Base-by-base conservation (phyloP, 73 alveolate genomes). In the Blepharisma japonicum region DNA sequence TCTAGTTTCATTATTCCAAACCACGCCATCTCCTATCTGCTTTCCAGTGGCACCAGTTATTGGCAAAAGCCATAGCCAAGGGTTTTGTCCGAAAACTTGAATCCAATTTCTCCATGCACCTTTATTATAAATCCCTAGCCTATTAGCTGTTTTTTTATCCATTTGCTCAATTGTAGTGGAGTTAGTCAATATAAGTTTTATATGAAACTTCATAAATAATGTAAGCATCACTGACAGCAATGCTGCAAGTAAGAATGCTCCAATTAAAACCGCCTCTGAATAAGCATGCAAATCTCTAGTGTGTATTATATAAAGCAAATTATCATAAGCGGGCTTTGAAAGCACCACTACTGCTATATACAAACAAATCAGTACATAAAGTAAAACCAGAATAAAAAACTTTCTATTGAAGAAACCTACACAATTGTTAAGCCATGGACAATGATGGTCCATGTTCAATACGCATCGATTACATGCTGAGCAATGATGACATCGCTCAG, bases 401-500 rank as follows among this genome's bases (percentile, higher is more conserved):
- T 92, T 96, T 45, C 98, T 78, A 86, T 96, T 96, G 88, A 91
- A 85, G 77, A 96, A 94, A 27, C 99, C 99, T 21, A 94, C 93
- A 78, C 99, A 94, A 78, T 95, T 95, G 77, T 91, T 89, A 48
- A 95, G 86, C 99, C 99, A 94, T 32, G 98, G 98, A 81, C 99
- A 94, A 86, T 96, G 99, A 81, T 93, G 98, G 79, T 96, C 99
- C 99, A 96, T 96, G 77, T 93, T 94, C 77, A 96, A 86, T 6
- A 91, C 97, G 67, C 99, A 96, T 76, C 97, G 87, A 86, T 94
- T 94, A 90, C 99, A 96, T 47, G 98, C 94, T 8, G 98, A 93
- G 72, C 98, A 96, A 89, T 96, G 99, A 87, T 95, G 98, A 76
- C 97, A 88, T 83, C 99, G 81, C 82, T 93, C 98, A 0, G 99